A percentile compares a stretch with the other conserved stretches of the same genome.
phyloP scores from a whole-genome alignment of 2,329 filamentous ascomycete species.

The Aspergillus sp. region DNA sequence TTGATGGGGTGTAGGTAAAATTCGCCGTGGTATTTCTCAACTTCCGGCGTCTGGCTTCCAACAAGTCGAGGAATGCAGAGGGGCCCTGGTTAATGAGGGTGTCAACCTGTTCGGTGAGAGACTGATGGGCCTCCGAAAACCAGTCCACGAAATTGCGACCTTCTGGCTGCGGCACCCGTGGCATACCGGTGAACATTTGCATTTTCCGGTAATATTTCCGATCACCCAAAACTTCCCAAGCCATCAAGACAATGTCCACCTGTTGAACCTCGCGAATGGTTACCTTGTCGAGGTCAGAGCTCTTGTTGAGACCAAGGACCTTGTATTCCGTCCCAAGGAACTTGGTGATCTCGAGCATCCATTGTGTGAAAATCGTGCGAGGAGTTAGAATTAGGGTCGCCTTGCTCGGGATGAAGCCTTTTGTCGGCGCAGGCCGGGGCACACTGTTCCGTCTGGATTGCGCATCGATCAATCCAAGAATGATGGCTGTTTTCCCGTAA shows the following conservation, averaged over 20 bases:
- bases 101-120: slow-evolving; percentile 44
- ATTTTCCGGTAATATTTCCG: slow-evolving; percentile 51
- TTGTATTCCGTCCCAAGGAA: slow-evolving; percentile 47
- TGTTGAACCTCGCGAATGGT: slow-evolving; percentile 47
- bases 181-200: slow-evolving; percentile 51
- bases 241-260: slow-evolving; percentile 57
- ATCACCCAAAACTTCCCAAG: slow-evolving; percentile 51
- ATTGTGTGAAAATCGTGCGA: slow-evolving; percentile 56
- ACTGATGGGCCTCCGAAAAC: slow-evolving; percentile 47
- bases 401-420: slow-evolving; percentile 44
- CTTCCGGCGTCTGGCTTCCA: slow-evolving; percentile 28
- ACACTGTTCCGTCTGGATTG: slow-evolving; percentile 35
- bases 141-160: slow-evolving; percentile 55
- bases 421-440: slow-evolving; percentile 2
- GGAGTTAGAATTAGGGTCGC: slow-evolving; percentile 64
- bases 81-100: slow-evolving; percentile 33
- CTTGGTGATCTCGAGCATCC: slow-evolving; percentile 55
- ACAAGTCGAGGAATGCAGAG: slow-evolving; percentile 30
- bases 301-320: slow-evolving; percentile 46
- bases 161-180: slow-evolving; percentile 38
- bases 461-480: slow-evolving; percentile 56
- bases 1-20: slow-evolving; percentile 40
- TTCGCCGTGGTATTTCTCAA: slow-evolving; percentile 35
- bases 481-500: slow-evolving; percentile 66
- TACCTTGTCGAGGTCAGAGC: slow-evolving; percentile 31